phyloP scores from a whole-genome alignment of 345 rosid species.

The Aquilaria sinensis region DNA sequence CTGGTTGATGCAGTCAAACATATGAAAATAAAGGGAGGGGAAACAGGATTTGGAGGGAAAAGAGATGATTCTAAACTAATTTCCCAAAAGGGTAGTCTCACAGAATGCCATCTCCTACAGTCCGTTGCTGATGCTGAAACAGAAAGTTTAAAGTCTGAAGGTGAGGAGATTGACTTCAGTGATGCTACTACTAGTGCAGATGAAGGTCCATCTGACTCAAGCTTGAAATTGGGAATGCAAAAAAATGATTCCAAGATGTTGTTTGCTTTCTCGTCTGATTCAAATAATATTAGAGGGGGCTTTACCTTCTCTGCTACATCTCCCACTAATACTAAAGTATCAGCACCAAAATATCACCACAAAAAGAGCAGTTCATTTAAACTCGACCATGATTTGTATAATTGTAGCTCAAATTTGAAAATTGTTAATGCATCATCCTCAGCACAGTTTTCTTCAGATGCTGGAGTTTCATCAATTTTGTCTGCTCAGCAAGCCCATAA shows the following conservation, averaged over 20 bases:
- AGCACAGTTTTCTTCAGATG: slow-evolving; percentile 27
- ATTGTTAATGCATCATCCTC: slow-evolving; percentile 32
- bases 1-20: slow-evolving; percentile 40
- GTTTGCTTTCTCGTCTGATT: slow-evolving; percentile 22
- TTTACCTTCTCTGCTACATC: slow-evolving; percentile 68
- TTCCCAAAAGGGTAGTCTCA: slow-evolving; percentile 22
- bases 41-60: slow-evolving; percentile 14
- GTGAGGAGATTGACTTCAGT: slow-evolving; percentile 56
- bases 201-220: slow-evolving; percentile 53
- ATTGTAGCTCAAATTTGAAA: slow-evolving; percentile 22
- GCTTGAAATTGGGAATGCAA: slow-evolving; percentile 30
- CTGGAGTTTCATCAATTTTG: slow-evolving; percentile 31
- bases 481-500: slow-evolving; percentile 32
- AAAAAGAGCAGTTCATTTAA: slow-evolving; percentile 41
- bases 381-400: slow-evolving; percentile 19
- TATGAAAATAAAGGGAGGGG: slow-evolving; percentile 51
- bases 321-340: slow-evolving; percentile 21
- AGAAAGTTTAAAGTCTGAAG: slow-evolving; percentile 75
- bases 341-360: slow-evolving; percentile 24
- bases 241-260: slow-evolving; percentile 30
- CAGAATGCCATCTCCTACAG: slow-evolving; percentile 34
- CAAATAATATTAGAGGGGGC: slow-evolving; percentile 31
- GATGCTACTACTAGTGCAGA: slow-evolving; percentile 38
- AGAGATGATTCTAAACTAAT: slow-evolving; percentile 22
- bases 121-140: slow-evolving; percentile 59